These are phyloP conservation scores for Pestalotiopsis sp. DNA, from an alignment of 2,329 filamentous ascomycete species.

Conservation along the genomic window DNA sequence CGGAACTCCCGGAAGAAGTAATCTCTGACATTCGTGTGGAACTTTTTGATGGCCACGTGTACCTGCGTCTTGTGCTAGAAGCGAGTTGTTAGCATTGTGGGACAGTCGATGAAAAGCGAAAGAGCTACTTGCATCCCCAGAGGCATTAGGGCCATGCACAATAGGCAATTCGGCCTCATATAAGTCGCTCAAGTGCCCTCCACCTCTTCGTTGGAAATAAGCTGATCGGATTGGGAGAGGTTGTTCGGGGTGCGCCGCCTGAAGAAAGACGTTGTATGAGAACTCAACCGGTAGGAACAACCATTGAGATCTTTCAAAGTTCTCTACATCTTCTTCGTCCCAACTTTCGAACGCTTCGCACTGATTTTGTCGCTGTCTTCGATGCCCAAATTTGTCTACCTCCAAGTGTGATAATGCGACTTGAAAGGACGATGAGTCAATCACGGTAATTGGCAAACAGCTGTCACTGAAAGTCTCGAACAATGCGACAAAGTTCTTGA, in stretches of 20 bases:
- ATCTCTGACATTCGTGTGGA: not conserved
- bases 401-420: not conserved
- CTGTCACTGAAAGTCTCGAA: not conserved
- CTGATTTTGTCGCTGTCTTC: not conserved
- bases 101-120: not conserved
- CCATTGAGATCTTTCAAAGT: not conserved
- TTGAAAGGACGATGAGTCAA: not conserved
- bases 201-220: not conserved
- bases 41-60: conserved; percentile 1
- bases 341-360: not conserved
- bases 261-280: not conserved
- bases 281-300: not conserved
- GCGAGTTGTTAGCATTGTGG: not conserved
- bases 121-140: not conserved
- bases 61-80: not conserved
- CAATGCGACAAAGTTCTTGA: not conserved
- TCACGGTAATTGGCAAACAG: not conserved
- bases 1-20: not conserved
- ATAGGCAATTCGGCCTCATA: not conserved
- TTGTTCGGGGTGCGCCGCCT: not conserved
- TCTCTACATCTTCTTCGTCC: not conserved
- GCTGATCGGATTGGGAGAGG: not conserved
- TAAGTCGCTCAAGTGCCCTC: not conserved
- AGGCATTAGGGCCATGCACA: not conserved
- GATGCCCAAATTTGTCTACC: not conserved